These are phyloP conservation scores for Mrakia blollopis DNA, from an alignment of 768 basidiomycete species.

Conservation along the genomic window DNA sequence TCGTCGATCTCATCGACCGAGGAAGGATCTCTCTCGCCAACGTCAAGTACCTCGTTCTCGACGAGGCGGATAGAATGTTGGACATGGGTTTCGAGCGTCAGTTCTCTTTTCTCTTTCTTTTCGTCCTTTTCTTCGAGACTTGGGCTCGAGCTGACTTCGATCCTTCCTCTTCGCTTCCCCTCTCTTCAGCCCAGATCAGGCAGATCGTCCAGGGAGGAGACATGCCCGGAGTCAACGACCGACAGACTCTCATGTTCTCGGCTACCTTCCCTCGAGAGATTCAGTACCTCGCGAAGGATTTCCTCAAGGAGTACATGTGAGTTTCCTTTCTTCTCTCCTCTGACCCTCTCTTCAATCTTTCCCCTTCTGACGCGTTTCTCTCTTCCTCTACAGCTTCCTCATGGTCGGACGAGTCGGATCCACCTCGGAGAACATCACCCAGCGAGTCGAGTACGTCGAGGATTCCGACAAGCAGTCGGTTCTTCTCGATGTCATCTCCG, in stretches of 20 bases:
- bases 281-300: slow-evolving; percentile 73
- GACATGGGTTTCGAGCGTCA: slow-evolving; percentile 98
- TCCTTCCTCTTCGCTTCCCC: neutral
- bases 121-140: neutral
- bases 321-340: neutral
- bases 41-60: slow-evolving; percentile 94
- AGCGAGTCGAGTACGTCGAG: slow-evolving; percentile 97
- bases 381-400: slow-evolving; percentile 56
- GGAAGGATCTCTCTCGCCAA: slow-evolving; percentile 94
- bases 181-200: slow-evolving; percentile 67
- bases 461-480: slow-evolving; percentile 95
- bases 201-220: slow-evolving; percentile 97
- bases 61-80: slow-evolving; percentile 99
- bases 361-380: neutral
- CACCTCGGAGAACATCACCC: slow-evolving; percentile 98
- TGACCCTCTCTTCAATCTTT: neutral
- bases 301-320: slow-evolving; percentile 88
- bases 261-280: slow-evolving; percentile 99
- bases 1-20: slow-evolving; percentile 96
- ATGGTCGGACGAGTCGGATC: slow-evolving; percentile 97
- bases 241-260: slow-evolving; percentile 99
- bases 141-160: neutral
- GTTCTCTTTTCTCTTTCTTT: neutral
- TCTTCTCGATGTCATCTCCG: slow-evolving; percentile 84
- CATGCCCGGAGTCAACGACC: slow-evolving; percentile 86